Evolutionary conservation across 2,329 filamentous ascomycete genomes (phyloP), one percentile per base, ranked within the genome.

Genomic region (Teratosphaeria viscida): DNA sequence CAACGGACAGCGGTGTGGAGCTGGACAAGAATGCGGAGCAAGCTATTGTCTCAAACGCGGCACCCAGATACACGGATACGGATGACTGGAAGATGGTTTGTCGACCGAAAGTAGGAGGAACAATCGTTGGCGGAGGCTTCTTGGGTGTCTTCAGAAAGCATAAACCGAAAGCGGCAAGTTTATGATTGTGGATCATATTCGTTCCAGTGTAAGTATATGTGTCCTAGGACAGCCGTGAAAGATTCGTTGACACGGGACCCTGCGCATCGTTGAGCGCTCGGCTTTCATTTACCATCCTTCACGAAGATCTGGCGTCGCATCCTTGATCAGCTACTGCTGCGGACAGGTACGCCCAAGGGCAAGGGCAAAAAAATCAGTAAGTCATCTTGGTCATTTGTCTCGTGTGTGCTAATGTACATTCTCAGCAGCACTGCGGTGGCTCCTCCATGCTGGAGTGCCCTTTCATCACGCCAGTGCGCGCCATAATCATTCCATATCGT

Each of bases 71-170:
- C 6, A 1, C 5, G n/a, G 56, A 54, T 12, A 26, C 52, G 16
- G 35, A 27, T 8, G 54, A 43, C 14, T 68, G 62, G 65, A 62
- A 63, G 23, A 66, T 72, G 63, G 69, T 75, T 11, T 76, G 74
- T 59, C 64, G 73, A 53, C 74, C 74, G 2, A 75, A 75, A 58
- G 74, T 75, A 11, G 74, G 74, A 26, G 71, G 74, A 14, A 64
- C 66, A 8, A 66, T 75, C 34, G 63, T 68, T 14, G 74, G 73
- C 23, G 74, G 74, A 49, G 74, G 74, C 2, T 76, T 76, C 59
- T 56, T 76, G 23, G 73, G 70, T 12, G 61, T 75, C 1, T 74
- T 70, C 60, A 66, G 65, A 61, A 73, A 72, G 63, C 62, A 49
- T 23, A 49, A 49, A 6, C 43, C 43, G 16, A 5, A n/a, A n/a